A percentile compares a stretch with the other conserved stretches of the same genome.
phyloP scores from a whole-genome alignment of 1,139 yeast species.

The Candida neerlandica region DNA sequence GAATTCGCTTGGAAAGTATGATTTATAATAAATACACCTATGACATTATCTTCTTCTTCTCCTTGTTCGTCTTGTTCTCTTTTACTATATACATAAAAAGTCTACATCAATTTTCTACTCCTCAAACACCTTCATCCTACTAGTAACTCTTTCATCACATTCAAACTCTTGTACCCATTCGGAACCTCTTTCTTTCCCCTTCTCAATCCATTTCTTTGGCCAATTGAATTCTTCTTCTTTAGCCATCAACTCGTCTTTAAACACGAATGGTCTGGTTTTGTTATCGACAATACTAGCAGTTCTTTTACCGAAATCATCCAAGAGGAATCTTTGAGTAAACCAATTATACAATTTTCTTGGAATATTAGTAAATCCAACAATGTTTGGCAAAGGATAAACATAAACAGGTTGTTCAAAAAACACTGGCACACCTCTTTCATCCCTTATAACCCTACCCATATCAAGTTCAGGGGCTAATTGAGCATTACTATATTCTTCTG shows the following conservation, averaged over 20 bases:
- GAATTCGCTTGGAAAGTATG: too few relatives aligned
- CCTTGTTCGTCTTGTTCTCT: too few relatives aligned
- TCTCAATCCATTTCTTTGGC: conserved; percentile 85
- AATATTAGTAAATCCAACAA: conserved; percentile 75
- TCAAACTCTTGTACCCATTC: conserved; percentile 87
- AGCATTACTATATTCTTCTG: conserved; percentile 56
- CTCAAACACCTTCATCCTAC: conserved; percentile 58
- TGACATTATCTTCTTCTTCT: too few relatives aligned
- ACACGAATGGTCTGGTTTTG: conserved; percentile 56
- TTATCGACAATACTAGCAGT: conserved; percentile 64
- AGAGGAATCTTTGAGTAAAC: conserved; percentile 70
- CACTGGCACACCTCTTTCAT: conserved; percentile 52
- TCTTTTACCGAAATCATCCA: conserved; percentile 67
- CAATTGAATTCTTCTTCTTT: conserved; percentile 81
- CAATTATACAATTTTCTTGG: conserved; percentile 79
- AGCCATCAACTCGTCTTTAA: conserved; percentile 57
- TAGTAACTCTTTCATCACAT: conserved; percentile 68
- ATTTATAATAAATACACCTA: too few relatives aligned
- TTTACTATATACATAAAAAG: too few relatives aligned
- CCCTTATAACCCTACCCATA: conserved; percentile 25
- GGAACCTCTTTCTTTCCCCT: conserved; percentile 67
- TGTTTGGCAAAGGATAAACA: conserved; percentile 71
- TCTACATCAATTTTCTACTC: conserved; percentile 18
- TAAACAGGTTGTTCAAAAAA: conserved; percentile 74
- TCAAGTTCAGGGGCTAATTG: conserved; percentile 64